A percentile compares a stretch with the other conserved stretches of the same genome.
These are phyloP conservation scores for Backusella liffmaniae DNA, from an alignment of 192 early-diverging fungal genomes.

Conservation along the genomic window DNA sequence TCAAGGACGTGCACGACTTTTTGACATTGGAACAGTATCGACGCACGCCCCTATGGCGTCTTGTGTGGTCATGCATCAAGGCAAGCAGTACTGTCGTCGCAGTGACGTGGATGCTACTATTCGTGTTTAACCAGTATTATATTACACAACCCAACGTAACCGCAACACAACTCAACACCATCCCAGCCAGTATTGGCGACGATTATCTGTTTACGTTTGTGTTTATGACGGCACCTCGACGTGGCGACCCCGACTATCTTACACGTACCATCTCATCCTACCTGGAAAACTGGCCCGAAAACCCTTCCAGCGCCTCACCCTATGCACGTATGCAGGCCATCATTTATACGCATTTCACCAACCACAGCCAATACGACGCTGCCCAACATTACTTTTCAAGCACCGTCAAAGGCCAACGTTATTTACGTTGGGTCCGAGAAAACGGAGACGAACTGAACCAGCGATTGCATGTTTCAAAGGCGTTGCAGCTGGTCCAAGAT, in stretches of 20 bases:
- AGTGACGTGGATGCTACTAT: constrained; percentile 25
- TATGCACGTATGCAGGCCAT: constrained; percentile 48
- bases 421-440: constrained; percentile 45
- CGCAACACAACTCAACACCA: constrained; percentile 10
- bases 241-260: constrained; percentile 39
- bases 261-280: constrained; percentile 44
- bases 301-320: constrained; percentile 34
- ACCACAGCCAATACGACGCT: constrained; percentile 42
- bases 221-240: constrained; percentile 53
- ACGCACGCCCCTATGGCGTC: constrained; percentile 25
- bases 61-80: constrained; percentile 23
- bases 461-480: constrained; percentile 43
- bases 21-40: constrained; percentile 11
- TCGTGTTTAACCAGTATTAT: constrained; percentile 32
- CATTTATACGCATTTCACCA: constrained; percentile 51
- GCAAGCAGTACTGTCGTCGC: constrained; percentile 4
- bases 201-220: constrained; percentile 43
- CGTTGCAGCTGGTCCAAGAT: constrained; percentile 35
- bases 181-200: neutral
- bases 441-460: constrained; percentile 46
- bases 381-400: constrained; percentile 33
- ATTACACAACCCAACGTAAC: constrained; percentile 20
- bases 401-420: constrained; percentile 42
- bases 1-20: neutral
- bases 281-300: constrained; percentile 39